Conservation (phyloP, 768 basidiomycete species). For the Suillus spraguei region DNA sequence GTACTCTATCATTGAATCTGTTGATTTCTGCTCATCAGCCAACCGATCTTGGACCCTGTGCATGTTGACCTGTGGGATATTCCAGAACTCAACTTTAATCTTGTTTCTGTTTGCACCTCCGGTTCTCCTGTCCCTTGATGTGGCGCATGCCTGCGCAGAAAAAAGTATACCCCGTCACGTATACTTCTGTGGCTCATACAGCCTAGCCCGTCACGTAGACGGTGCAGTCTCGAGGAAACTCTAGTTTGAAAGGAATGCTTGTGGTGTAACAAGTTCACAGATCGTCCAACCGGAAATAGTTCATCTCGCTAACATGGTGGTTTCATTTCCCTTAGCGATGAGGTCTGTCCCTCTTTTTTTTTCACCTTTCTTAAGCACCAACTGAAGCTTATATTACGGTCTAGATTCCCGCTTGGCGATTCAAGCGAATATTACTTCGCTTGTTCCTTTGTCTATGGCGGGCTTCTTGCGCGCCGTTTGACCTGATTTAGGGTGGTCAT, state of each 20-base stretch:
- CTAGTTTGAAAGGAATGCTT: neutral
- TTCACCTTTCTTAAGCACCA: slow-evolving; percentile 3
- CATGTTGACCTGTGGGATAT: neutral
- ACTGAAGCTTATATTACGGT: neutral
- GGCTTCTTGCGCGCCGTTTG: slow-evolving; percentile 9
- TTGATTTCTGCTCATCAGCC: neutral
- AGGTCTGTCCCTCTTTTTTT: slow-evolving; percentile 6
- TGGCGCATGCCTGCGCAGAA: neutral
- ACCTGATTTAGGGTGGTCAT: slow-evolving; percentile 2
- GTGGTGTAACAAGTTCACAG: neutral
- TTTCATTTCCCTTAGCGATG: slow-evolving; percentile 6
- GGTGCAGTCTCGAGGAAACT: neutral
- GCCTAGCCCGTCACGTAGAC: too few species aligned
- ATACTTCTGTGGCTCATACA: neutral
- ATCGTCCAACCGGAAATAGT: neutral
- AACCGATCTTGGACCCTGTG: neutral
- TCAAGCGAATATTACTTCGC: neutral
- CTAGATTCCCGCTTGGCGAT: slow-evolving; percentile 3
- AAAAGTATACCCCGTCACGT: too few species aligned
- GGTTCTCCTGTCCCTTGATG: neutral
- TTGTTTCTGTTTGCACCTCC: neutral
- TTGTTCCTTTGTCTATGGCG: slow-evolving; percentile 1
- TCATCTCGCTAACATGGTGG: slow-evolving; percentile 3
- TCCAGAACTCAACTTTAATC: slow-evolving; percentile 2
- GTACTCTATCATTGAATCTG: neutral